phyloP scores from a whole-genome alignment of 148 eudicot species.

The Rhododendron ovatum region DNA sequence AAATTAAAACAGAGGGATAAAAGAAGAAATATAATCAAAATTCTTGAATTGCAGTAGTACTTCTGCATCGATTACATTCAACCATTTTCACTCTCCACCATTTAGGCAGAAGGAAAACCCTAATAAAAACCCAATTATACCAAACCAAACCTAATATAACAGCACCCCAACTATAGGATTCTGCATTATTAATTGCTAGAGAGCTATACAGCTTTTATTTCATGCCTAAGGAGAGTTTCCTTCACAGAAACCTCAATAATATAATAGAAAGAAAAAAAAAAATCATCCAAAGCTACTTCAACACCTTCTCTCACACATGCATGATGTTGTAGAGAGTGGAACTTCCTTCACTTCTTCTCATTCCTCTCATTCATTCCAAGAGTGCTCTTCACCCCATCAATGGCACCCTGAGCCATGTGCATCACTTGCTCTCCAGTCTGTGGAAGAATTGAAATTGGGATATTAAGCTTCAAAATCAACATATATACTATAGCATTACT shows the following conservation, averaged over 20 bases:
- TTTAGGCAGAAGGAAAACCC: not conserved
- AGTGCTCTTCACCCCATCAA: conserved; percentile 51
- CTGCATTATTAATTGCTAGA: not conserved
- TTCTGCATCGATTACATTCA: not conserved
- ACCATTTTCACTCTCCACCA: not conserved
- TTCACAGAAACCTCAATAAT: not conserved
- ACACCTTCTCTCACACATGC: not conserved
- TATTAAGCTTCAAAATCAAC: not conserved
- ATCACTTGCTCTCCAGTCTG: conserved; percentile 41
- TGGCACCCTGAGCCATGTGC: conserved; percentile 44
- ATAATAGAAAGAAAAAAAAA: not conserved
- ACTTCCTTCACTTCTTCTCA: conserved; percentile 1
- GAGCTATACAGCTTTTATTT: not conserved
- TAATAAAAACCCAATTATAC: not conserved
- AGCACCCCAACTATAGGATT: not conserved
- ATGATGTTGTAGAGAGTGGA: not conserved
- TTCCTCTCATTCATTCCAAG: conserved; percentile 36
- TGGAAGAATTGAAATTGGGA: not conserved
- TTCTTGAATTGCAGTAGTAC: not conserved
- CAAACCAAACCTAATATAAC: not conserved
- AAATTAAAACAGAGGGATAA: not conserved
- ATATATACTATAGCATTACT: not conserved
- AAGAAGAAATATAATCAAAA: not conserved
- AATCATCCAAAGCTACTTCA: not conserved
- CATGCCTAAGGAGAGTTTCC: not conserved